These are phyloP conservation scores for Tetrahymena malaccensis DNA, from an alignment of 73 alveolate species.

Conservation along the genomic window DNA sequence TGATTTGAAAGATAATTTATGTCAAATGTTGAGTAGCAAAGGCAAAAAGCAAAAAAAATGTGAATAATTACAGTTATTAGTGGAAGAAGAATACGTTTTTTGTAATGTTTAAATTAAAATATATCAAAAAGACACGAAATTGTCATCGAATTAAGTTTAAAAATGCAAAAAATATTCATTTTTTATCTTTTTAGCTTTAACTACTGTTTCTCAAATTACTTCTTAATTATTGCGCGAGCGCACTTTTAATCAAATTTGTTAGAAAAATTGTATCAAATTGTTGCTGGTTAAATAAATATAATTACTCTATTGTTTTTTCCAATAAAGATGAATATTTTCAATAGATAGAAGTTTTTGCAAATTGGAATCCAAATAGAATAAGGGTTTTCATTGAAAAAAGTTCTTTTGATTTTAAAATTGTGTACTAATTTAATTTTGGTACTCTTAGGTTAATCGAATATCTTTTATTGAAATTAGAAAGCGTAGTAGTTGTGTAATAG, in stretches of 20 bases:
- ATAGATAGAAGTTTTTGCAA: neutral
- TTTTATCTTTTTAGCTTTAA: neutral
- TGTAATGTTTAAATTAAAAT: neutral
- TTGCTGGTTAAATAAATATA: too few relatives aligned
- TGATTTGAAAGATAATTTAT: too few relatives aligned
- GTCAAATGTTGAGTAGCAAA: too few relatives aligned
- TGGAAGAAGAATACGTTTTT: too few relatives aligned
- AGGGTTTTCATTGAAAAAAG: neutral
- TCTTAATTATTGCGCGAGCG: neutral
- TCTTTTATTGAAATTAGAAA: neutral
- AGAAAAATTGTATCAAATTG: too few relatives aligned
- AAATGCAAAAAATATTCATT: neutral
- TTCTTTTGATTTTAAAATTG: neutral
- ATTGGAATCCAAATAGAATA: neutral
- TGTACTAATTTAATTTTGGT: neutral
- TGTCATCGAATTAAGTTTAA: neutral
- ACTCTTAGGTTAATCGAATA: neutral
- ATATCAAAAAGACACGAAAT: neutral
- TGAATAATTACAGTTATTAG: too few relatives aligned
- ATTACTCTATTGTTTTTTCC: too few relatives aligned
- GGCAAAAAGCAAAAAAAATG: too few relatives aligned
- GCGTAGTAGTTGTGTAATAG: neutral
- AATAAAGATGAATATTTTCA: too few relatives aligned
- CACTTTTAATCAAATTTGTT: neutral
- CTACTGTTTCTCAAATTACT: neutral